Base-by-base conservation (phyloP, 225 moss, liverwort and hornwort genomes). In the Marchantia polymorpha region DNA sequence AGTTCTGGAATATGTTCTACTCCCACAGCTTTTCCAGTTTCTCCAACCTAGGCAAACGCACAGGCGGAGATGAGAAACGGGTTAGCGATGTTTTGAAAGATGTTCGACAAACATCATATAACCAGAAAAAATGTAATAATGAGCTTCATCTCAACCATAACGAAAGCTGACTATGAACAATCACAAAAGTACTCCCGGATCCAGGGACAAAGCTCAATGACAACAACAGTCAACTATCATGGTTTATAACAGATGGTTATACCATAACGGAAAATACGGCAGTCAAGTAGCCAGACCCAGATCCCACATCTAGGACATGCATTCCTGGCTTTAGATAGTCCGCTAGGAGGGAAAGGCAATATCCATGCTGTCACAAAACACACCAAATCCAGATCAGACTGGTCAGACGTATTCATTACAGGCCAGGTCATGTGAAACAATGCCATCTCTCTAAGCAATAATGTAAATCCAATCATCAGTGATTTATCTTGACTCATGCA, bases 221-320 rank as follows among this genome's bases (percentile, higher is more conserved):
- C n/a, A 72, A 49, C 68, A 72, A 15, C 6, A 6, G 15, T 52
- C 53, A 54, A 73, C 27, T 4, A 27, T 47, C 10, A 71, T 51
- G 49, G 17, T 29, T 73, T 73, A 23, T 0, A 29, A 26, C 53
- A 50, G 56, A 12, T 23, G 20, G 14, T 31, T 52, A 71, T 86
- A 89, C 97, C 97, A 97, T 94, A 72, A 93, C 88, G 55, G 90
- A 92, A 77, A 97, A 92, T 56, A 97, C 87, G 10, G 94, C 94
- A 73, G 94, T 97, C 82, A 97, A 85, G 72, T 97, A 97, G 23
- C 97, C 97, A 30, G 97, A 97, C 67, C 97, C 94, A 72, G 96
- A 94, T 8, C 96, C 94, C 63, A 94, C 94, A 73, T 94, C 94
- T 23, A 94, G 87, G 31, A 96, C 96, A 69, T 89, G 88, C 88